These are phyloP conservation scores for Talaromyces liani DNA, from an alignment of 495 filamentous ascomycete genomes.

Conservation along the genomic window DNA sequence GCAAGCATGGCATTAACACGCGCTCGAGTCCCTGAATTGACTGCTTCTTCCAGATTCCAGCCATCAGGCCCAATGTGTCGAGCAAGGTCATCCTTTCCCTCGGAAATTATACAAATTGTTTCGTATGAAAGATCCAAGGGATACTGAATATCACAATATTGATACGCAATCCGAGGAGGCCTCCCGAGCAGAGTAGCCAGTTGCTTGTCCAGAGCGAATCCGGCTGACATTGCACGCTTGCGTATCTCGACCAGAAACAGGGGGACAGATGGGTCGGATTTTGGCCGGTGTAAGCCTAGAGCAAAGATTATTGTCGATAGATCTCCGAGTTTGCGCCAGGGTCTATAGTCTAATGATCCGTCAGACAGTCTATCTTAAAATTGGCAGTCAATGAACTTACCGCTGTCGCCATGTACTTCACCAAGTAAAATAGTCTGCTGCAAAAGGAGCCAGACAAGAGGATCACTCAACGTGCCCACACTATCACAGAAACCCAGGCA, in stretches of 20 bases:
- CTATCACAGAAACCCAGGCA: slow-evolving; percentile 9
- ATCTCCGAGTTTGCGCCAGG: slow-evolving; percentile 13
- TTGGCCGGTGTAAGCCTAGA: slow-evolving; percentile 39
- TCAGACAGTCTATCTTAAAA: not conserved
- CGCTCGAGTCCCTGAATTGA: slow-evolving; percentile 26
- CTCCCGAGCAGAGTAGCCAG: slow-evolving; percentile 36
- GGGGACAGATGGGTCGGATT: slow-evolving; percentile 14
- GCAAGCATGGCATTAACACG: slow-evolving; percentile 34
- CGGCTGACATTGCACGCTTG: slow-evolving; percentile 33
- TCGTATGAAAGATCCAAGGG: slow-evolving; percentile 41
- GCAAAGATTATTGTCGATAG: slow-evolving; percentile 18
- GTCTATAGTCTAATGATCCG: slow-evolving; percentile 6
- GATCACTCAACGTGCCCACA: slow-evolving; percentile 7
- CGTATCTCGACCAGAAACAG: slow-evolving; percentile 34
- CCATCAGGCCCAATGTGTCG: slow-evolving; percentile 29
- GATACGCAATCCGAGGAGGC: slow-evolving; percentile 36
- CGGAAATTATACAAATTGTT: slow-evolving; percentile 28
- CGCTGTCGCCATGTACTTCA: slow-evolving; percentile 6
- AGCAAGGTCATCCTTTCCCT: slow-evolving; percentile 16
- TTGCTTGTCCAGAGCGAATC: slow-evolving; percentile 34
- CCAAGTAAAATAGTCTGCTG: slow-evolving; percentile 6
- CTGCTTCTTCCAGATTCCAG: slow-evolving; percentile 33
- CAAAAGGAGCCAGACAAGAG: slow-evolving; percentile 7
- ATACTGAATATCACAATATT: slow-evolving; percentile 37
- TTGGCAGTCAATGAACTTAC: not conserved